Conservation (phyloP, 1,284 basidiomycete species). For the Erythrobasidium hasegawianum region DNA sequence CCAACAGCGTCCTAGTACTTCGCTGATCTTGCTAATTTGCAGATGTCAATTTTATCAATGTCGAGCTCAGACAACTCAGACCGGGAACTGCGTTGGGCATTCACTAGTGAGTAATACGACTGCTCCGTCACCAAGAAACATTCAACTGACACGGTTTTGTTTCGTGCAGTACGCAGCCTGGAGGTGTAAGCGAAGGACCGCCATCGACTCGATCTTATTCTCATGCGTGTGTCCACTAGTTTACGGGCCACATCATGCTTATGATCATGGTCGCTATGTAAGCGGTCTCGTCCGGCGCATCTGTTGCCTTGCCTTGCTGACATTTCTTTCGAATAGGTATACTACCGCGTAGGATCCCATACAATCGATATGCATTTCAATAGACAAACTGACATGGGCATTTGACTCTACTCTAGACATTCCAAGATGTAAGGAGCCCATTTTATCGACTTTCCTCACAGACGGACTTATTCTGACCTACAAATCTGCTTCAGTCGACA, state of each 20-base stretch:
- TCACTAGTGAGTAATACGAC: constrained; percentile 63
- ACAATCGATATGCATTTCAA: no score
- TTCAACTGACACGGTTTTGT: not conserved
- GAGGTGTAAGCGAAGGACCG: constrained; percentile 4
- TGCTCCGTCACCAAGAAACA: no score
- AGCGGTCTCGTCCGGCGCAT: no score
- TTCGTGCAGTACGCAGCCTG: constrained; percentile 17
- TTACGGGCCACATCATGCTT: constrained; percentile 71
- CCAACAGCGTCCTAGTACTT: no score
- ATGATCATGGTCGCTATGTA: constrained; percentile 75
- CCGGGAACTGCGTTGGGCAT: constrained; percentile 68
- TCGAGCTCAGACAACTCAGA: constrained; percentile 61
- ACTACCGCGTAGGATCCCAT: constrained; percentile 41
- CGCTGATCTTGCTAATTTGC: no score
- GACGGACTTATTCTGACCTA: no score
- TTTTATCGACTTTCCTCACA: constrained; percentile 76
- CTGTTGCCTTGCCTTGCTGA: no score
- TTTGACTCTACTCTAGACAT: not conserved
- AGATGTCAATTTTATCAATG: constrained; percentile 45
- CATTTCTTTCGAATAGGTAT: constrained; percentile 15
- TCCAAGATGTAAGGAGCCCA: constrained; percentile 50
- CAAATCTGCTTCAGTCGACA: no score
- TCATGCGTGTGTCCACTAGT: constrained; percentile 56
- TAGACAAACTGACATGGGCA: no score
- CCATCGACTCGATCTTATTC: not conserved